Evolutionary conservation across 176 grass and related monocot species (phyloP).

Genomic region (Saccharum spontaneum): DNA sequence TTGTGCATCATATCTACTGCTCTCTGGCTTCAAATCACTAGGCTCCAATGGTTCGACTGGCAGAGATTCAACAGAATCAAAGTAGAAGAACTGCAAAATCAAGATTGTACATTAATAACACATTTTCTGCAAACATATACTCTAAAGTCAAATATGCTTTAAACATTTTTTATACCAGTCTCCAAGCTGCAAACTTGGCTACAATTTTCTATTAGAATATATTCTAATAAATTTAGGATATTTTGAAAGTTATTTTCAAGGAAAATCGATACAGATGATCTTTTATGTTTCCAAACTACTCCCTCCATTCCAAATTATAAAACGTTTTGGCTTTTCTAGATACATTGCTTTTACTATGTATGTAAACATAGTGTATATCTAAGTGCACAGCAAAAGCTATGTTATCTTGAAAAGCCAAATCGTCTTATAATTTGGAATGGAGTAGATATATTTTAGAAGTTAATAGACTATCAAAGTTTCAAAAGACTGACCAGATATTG

Average conservation of each 20-base stretch:
- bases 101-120: background rate
- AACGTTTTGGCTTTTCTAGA: too few species aligned
- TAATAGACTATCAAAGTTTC: background rate
- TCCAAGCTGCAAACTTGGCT: background rate
- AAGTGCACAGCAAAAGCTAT: too few species aligned
- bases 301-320: too few species aligned
- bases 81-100: constrained; percentile 94
- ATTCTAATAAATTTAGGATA: background rate
- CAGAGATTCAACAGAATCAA: constrained; percentile 94
- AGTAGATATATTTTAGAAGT: background rate
- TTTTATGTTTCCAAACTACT: background rate
- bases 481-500: background rate
- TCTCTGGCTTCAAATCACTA: constrained; percentile 61
- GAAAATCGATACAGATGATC: background rate
- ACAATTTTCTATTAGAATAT: background rate
- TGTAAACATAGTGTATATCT: too few species aligned
- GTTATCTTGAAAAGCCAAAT: too few species aligned
- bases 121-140: background rate
- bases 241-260: background rate
- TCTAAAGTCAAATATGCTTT: background rate
- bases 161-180: background rate
- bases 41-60: constrained; percentile 70
- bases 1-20: constrained; percentile 83
- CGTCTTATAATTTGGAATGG: too few species aligned
- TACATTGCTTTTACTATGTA: too few species aligned